Percentiles rank a stretch among this genome's conserved stretches.
phyloP scores from a whole-genome alignment of 805 yeast genomes.

The Teunomyces lycoperdinae region DNA sequence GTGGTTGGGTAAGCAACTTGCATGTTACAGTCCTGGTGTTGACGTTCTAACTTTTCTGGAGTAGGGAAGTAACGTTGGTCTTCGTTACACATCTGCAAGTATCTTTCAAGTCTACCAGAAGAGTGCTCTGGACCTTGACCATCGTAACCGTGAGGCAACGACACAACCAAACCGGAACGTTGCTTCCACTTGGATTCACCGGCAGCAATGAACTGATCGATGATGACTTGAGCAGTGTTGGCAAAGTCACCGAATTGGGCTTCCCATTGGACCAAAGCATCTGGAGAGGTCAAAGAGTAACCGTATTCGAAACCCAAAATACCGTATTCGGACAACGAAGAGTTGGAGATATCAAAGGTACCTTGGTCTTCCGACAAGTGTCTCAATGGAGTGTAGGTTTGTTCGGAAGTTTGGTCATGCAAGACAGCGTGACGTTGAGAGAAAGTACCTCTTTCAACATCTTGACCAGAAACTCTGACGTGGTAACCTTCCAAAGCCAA shows the following conservation, averaged over 20 bases:
- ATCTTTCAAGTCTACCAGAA: conserved; percentile 95
- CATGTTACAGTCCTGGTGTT: conserved; percentile 98
- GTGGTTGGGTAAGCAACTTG: conserved; percentile 98
- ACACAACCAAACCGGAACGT: conserved; percentile 92
- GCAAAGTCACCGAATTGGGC: conserved; percentile 99
- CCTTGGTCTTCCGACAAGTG: conserved; percentile 78
- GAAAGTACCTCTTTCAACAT: conserved; percentile 99
- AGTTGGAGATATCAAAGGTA: conserved; percentile 84
- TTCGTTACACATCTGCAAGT: conserved; percentile 92
- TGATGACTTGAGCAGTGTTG: conserved; percentile 96
- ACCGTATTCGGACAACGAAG: conserved; percentile 97
- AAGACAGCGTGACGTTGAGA: conserved; percentile 98
- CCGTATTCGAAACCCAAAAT: conserved; percentile 99
- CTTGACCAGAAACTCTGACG: conserved; percentile 97
- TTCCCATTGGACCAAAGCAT: conserved; percentile 97
- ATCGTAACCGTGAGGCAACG: conserved; percentile 98
- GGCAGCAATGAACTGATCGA: conserved; percentile 94
- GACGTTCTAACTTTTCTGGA: conserved; percentile 84
- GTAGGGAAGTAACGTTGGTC: conserved; percentile 94
- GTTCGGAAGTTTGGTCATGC: conserved; percentile 91
- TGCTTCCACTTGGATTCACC: conserved; percentile 99
- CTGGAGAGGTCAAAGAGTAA: conserved; percentile 96
- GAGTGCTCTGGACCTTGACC: conserved; percentile 99
- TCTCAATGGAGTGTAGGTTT: conserved; percentile 80
- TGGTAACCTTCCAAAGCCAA: conserved; percentile 90